These are phyloP conservation scores for Cenococcum geophilum DNA, from an alignment of 495 filamentous ascomycete genomes.

Conservation along the genomic window DNA sequence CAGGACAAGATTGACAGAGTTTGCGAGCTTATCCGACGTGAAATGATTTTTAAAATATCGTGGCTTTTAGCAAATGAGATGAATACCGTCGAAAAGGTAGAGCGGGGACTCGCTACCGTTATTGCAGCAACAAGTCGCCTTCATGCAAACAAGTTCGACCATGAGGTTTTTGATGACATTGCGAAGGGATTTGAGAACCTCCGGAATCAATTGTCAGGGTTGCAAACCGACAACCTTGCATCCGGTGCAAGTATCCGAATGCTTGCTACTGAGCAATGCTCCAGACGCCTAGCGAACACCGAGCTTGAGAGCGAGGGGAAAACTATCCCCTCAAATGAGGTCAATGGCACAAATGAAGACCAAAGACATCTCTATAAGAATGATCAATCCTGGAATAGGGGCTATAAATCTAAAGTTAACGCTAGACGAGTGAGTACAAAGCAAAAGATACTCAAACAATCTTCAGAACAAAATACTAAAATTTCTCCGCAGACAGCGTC, in stretches of 20 bases:
- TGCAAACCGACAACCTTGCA: neutral
- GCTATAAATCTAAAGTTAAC: too few species aligned
- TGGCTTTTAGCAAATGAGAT: conserved; percentile 15
- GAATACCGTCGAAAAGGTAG: conserved; percentile 10
- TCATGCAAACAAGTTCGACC: conserved; percentile 2
- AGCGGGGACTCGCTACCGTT: conserved; percentile 7
- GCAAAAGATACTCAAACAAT: too few species aligned
- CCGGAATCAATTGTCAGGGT: neutral
- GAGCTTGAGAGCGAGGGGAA: too few species aligned
- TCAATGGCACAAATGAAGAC: too few species aligned
- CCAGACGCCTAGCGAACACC: neutral
- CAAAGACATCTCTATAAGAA: too few species aligned
- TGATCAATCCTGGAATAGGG: too few species aligned
- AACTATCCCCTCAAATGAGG: too few species aligned
- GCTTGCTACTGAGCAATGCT: neutral
- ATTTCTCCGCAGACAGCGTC: too few species aligned
- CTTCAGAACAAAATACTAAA: too few species aligned
- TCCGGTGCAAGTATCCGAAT: neutral
- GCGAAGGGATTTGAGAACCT: neutral
- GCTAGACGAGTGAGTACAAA: too few species aligned
- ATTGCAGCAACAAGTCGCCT: conserved; percentile 2
- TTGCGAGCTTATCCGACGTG: neutral
- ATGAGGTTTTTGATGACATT: neutral
- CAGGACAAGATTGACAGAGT: conserved; percentile 8
- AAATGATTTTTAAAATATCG: conserved; percentile 7